Conservation (phyloP, 768 basidiomycete genomes). For the Termitomyces sp. region DNA sequence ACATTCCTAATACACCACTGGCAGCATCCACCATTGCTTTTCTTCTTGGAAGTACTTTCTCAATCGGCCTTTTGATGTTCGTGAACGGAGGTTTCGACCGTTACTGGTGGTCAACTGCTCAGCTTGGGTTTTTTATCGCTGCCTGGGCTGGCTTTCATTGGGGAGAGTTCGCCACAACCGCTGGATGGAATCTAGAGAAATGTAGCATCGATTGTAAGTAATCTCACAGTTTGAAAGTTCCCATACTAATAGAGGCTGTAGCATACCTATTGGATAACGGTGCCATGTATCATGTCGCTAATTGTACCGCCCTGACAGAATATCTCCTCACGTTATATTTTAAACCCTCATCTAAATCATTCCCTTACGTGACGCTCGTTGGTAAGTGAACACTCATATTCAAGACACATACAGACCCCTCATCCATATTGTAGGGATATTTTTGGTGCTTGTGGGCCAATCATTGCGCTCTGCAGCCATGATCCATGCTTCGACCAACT, state of each 20-base stretch:
- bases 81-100: constrained; percentile 36
- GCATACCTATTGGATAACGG: constrained; percentile 96
- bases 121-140: constrained; percentile 79
- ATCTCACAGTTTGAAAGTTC: not conserved
- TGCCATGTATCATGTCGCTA: constrained; percentile 76
- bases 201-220: constrained; percentile 88
- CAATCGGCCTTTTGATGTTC: constrained; percentile 50
- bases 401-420: not conserved
- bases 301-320: constrained; percentile 73
- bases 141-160: constrained; percentile 89
- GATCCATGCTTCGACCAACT: constrained; percentile 92
- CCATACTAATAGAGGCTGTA: constrained; percentile 24
- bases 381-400: constrained; percentile 36
- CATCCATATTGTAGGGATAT: constrained; percentile 44
- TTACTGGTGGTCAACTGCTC: constrained; percentile 64
- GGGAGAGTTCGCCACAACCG: constrained; percentile 92
- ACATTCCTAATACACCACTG: constrained; percentile 88
- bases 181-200: constrained; percentile 92
- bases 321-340: constrained; percentile 70
- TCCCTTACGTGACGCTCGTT: constrained; percentile 49
- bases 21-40: constrained; percentile 76
- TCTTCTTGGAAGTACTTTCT: constrained; percentile 70
- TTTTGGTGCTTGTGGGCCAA: constrained; percentile 68
- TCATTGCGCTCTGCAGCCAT: constrained; percentile 83
- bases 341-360: constrained; percentile 56